These are phyloP conservation scores for Sarocladium strictum DNA, from an alignment of 2,329 filamentous ascomycete species.

Conservation along the genomic window DNA sequence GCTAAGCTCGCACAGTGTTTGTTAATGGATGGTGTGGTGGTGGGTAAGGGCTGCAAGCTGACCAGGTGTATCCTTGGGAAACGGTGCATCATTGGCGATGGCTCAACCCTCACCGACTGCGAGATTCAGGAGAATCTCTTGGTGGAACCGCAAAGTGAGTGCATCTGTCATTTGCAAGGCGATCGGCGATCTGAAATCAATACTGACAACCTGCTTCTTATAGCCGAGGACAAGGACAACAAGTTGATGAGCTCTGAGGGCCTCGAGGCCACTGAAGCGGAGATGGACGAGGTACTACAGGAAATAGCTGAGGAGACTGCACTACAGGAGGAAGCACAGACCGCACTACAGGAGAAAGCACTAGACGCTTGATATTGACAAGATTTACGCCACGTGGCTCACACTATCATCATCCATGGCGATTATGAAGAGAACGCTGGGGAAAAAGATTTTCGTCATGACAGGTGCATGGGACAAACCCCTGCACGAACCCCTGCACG, in stretches of 20 bases:
- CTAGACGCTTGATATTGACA: not conserved
- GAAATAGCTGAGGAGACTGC: conserved; percentile 32
- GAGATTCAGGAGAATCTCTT: conserved; percentile 89
- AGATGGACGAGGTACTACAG: conserved; percentile 49
- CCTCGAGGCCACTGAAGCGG: conserved; percentile 57
- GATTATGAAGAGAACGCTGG: not conserved
- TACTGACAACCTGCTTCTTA: conserved; percentile 14
- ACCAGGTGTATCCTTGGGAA: conserved; percentile 84
- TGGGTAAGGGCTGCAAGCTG: conserved; percentile 78
- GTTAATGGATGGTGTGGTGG: conserved; percentile 84
- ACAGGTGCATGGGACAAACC: not conserved
- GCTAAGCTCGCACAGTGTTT: conserved; percentile 82
- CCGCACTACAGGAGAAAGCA: conserved; percentile 13
- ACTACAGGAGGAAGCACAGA: conserved; percentile 14
- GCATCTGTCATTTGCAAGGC: conserved; percentile 4
- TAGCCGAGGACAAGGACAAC: conserved; percentile 61
- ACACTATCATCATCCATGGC: not conserved
- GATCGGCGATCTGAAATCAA: conserved; percentile 3
- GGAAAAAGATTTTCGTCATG: not conserved
- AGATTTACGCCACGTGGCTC: not conserved
- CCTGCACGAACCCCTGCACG: not conserved
- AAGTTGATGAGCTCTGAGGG: conserved; percentile 64
- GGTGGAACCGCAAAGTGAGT: conserved; percentile 70
- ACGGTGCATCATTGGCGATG: conserved; percentile 76
- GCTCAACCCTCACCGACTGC: conserved; percentile 75